These are phyloP conservation scores for Pholiota adiposa DNA, from an alignment of 1,284 basidiomycete species.

Conservation along the genomic window DNA sequence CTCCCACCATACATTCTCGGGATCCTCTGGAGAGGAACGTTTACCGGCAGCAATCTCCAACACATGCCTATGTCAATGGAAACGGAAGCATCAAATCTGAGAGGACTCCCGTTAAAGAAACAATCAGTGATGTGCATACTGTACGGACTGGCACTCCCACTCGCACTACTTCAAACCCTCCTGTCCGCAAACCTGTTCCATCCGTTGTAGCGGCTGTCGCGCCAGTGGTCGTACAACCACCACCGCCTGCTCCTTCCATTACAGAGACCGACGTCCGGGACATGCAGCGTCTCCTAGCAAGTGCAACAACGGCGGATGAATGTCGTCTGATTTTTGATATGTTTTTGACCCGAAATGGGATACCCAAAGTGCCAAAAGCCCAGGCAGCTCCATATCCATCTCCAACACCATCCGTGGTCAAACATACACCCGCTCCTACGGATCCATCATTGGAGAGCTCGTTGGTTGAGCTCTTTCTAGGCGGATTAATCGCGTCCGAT, in stretches of 20 bases:
- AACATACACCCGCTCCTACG: slow-evolving; percentile 22
- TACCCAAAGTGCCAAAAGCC: slow-evolving; percentile 30
- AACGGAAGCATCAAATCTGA: slow-evolving; percentile 19
- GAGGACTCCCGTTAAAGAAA: slow-evolving; percentile 12
- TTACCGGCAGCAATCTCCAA: slow-evolving; percentile 3
- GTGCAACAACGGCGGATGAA: slow-evolving; percentile 78
- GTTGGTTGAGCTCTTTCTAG: slow-evolving; percentile 57
- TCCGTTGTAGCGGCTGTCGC: slow-evolving; percentile 18
- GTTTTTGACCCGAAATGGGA: slow-evolving; percentile 71
- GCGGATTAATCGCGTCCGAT: slow-evolving; percentile 34
- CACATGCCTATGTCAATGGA: slow-evolving; percentile 19
- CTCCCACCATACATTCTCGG: slow-evolving; percentile 16
- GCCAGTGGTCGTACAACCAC: slow-evolving; percentile 3
- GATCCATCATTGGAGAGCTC: slow-evolving; percentile 44
- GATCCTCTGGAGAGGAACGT: background rate
- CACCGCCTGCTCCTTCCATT: slow-evolving; percentile 23
- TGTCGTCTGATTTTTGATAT: slow-evolving; percentile 85
- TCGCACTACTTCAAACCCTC: slow-evolving; percentile 21
- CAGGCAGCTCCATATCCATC: slow-evolving; percentile 38
- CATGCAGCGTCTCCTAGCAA: slow-evolving; percentile 70
- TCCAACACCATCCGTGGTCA: slow-evolving; percentile 38
- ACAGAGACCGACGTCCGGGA: slow-evolving; percentile 54
- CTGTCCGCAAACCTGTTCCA: slow-evolving; percentile 35
- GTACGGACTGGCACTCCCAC: slow-evolving; percentile 19
- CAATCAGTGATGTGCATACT: slow-evolving; percentile 18